Evolutionary conservation across 129 eudicot genomes (phyloP).

Genomic region (Escallonia herrerae): DNA sequence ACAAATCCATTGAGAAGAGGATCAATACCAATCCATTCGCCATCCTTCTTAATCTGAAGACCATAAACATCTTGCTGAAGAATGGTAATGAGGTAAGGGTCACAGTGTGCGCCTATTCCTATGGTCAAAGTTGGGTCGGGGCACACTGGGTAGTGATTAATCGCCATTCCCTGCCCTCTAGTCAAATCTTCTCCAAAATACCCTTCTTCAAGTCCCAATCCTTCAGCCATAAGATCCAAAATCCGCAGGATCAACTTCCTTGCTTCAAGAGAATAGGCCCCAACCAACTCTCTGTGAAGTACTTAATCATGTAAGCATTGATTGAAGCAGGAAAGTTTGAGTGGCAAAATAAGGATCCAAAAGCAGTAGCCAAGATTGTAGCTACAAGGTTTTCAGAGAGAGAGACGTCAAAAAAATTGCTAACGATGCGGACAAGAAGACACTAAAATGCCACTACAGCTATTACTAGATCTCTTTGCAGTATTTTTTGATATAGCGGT

Average conservation of each 20-base stretch:
- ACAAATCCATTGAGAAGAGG: constrained; percentile 9
- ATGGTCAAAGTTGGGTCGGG: constrained; percentile 4
- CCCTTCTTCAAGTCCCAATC: constrained; percentile 37
- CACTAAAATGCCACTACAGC: no score
- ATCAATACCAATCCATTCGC: constrained; percentile 9
- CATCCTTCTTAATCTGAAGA: constrained; percentile 9
- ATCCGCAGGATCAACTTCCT: constrained; percentile 14
- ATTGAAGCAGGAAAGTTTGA: no score
- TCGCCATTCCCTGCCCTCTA: constrained; percentile 8
- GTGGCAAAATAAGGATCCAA: no score
- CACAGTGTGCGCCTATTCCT: constrained; percentile 14
- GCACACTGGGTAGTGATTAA: constrained; percentile 17
- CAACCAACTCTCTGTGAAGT: constrained; percentile 6
- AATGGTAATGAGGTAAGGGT: constrained; percentile 9
- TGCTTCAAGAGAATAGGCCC: constrained; percentile 10
- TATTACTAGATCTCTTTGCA: no score
- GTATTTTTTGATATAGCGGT: no score
- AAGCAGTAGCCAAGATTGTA: no score
- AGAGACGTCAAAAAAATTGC: no score
- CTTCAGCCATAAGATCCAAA: constrained; percentile 27
- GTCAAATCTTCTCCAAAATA: constrained; percentile 17
- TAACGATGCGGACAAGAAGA: no score
- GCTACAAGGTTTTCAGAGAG: no score
- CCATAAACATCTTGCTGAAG: constrained; percentile 11
- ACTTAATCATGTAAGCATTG: no score